Percentiles rank a stretch among this genome's conserved stretches.
Conservation (phyloP, 305 asterid genomes). For the Euphrasia arctica region DNA sequence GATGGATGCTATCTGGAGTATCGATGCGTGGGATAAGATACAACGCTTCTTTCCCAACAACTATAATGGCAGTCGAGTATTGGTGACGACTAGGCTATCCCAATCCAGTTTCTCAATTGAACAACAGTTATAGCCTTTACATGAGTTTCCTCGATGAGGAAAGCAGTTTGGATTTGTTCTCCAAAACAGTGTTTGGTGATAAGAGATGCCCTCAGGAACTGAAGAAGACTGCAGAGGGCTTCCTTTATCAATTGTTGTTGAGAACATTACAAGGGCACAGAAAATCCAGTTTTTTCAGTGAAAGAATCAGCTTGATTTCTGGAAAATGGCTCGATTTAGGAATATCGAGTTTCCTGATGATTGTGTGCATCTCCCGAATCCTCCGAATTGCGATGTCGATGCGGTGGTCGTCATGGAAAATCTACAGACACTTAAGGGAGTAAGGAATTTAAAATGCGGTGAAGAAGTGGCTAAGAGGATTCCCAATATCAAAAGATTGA, state of each 20-base stretch:
- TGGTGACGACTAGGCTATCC: conserved; percentile 4
- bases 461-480: conserved; percentile 22
- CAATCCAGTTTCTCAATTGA: not conserved
- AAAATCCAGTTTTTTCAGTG: no score
- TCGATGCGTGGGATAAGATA: not conserved
- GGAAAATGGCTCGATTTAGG: conserved; percentile 28
- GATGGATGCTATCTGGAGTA: conserved; percentile 4
- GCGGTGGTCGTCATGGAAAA: not conserved
- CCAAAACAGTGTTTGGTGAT: not conserved
- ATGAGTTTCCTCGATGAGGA: conserved; percentile 1
- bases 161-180: not conserved
- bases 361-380: conserved; percentile 8
- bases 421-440: conserved; percentile 11
- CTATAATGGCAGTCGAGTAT: not conserved
- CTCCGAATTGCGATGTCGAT: not conserved
- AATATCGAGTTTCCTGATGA: not conserved
- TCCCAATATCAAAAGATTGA: conserved; percentile 24
- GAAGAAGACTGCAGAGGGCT: not conserved
- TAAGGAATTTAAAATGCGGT: conserved; percentile 5
- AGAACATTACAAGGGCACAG: no score
- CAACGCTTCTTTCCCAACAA: not conserved
- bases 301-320: not conserved
- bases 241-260: not conserved
- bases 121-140: not conserved
- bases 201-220: not conserved